Percentiles rank a stretch among this genome's conserved stretches.
These are phyloP conservation scores for Diaporthe capsici DNA, from an alignment of 2,329 filamentous ascomycete species.

Conservation along the genomic window DNA sequence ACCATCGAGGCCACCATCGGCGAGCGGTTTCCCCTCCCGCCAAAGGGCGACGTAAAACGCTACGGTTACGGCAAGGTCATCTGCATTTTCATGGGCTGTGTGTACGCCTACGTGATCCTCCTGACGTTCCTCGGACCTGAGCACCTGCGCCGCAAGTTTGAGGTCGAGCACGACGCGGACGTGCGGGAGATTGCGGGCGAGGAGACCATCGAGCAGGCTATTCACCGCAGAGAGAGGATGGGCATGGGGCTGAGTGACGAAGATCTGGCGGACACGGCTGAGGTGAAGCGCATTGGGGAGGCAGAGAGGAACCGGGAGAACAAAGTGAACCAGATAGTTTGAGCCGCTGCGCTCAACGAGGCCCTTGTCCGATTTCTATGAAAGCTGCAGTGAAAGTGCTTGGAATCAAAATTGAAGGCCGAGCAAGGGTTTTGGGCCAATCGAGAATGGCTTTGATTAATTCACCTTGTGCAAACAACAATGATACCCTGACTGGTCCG, in stretches of 20 bases:
- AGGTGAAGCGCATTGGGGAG: constrained; percentile 37
- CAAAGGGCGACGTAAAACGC: constrained; percentile 63
- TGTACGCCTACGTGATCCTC: constrained; percentile 75
- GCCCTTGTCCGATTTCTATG: neutral
- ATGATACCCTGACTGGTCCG: neutral
- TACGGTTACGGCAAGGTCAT: constrained; percentile 88
- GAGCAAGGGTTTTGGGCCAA: neutral
- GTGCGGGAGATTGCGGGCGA: constrained; percentile 61
- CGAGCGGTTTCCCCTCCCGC: constrained; percentile 79
- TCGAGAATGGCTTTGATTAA: neutral
- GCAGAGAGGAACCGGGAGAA: constrained; percentile 29
- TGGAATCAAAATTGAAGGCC: neutral
- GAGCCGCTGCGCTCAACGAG: neutral
- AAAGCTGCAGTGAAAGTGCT: too few relatives aligned
- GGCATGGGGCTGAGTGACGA: constrained; percentile 52
- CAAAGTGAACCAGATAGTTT: neutral
- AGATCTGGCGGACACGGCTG: constrained; percentile 38
- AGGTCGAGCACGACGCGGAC: constrained; percentile 63
- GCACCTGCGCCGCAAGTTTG: constrained; percentile 65
- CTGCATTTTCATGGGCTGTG: constrained; percentile 91
- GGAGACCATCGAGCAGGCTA: constrained; percentile 52
- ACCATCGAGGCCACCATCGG: constrained; percentile 85
- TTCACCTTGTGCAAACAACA: neutral
- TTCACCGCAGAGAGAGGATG: constrained; percentile 60
- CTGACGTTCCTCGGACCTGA: constrained; percentile 75